These are phyloP conservation scores for Starmerella bombi DNA, from an alignment of 805 yeast species.

Conservation along the genomic window DNA sequence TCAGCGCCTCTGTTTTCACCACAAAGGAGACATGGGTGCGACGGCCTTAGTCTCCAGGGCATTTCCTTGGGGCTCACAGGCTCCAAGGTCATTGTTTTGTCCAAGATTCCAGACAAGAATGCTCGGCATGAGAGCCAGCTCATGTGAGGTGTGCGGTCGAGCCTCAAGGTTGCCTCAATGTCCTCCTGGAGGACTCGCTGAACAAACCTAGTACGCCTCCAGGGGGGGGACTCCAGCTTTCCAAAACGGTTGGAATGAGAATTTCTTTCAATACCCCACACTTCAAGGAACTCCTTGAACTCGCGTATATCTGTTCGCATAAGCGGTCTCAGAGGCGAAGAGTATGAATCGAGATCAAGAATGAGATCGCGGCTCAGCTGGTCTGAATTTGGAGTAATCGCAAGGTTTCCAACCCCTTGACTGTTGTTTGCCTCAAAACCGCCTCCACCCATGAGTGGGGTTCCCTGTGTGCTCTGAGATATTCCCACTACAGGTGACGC, in stretches of 20 bases:
- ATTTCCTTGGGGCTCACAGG: constrained; percentile 80
- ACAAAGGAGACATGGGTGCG: constrained; percentile 69
- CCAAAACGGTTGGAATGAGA: constrained; percentile 4
- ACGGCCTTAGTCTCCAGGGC: constrained; percentile 37
- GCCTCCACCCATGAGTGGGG: background rate
- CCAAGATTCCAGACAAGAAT: constrained; percentile 55
- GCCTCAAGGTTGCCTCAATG: constrained; percentile 55
- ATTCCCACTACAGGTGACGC: background rate
- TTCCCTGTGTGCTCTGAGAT: background rate
- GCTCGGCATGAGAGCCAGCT: constrained; percentile 49
- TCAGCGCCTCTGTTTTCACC: constrained; percentile 62
- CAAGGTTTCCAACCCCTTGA: constrained; percentile 7
- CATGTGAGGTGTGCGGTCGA: constrained; percentile 51
- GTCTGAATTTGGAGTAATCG: background rate
- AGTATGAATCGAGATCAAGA: constrained; percentile 20
- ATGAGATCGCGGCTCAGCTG: constrained; percentile 9
- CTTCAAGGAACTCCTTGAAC: constrained; percentile 14
- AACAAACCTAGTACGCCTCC: constrained; percentile 46
- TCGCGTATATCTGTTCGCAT: constrained; percentile 22
- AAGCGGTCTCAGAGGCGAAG: constrained; percentile 22
- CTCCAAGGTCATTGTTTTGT: constrained; percentile 69
- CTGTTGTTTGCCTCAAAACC: background rate
- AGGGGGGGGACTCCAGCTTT: constrained; percentile 17
- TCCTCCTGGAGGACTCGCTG: constrained; percentile 61
- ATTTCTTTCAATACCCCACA: constrained; percentile 10